These are phyloP conservation scores for Scheffersomyces illinoinensis DNA, from an alignment of 1,139 yeast genomes.

Conservation along the genomic window DNA sequence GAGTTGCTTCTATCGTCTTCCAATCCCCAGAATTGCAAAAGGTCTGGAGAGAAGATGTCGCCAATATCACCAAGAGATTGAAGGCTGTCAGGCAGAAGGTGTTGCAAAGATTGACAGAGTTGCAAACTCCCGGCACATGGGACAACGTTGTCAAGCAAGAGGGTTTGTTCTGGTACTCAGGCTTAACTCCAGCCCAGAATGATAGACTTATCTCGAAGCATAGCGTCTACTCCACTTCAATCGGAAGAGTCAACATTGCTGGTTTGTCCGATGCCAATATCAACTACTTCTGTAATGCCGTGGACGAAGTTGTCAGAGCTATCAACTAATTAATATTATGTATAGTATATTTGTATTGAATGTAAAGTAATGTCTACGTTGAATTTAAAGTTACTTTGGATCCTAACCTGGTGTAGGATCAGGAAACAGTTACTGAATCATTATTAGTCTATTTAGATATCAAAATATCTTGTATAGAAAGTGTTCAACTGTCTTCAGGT, in stretches of 20 bases:
- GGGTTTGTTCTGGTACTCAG: slow-evolving; percentile 49
- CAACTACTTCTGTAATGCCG: slow-evolving; percentile 34
- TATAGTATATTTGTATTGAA: neutral
- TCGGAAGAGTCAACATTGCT: slow-evolving; percentile 47
- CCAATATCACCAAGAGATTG: slow-evolving; percentile 29
- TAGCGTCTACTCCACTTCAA: slow-evolving; percentile 37
- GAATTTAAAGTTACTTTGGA: neutral
- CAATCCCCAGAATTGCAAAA: slow-evolving; percentile 22
- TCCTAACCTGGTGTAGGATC: neutral
- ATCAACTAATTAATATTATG: slow-evolving; percentile 5
- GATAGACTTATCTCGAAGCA: slow-evolving; percentile 29
- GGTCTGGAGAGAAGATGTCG: slow-evolving; percentile 39
- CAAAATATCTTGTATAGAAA: neutral
- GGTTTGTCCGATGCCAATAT: slow-evolving; percentile 40
- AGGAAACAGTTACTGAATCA: neutral
- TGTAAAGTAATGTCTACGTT: neutral
- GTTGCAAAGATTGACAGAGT: slow-evolving; percentile 25
- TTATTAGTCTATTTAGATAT: neutral
- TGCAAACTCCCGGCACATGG: slow-evolving; percentile 48
- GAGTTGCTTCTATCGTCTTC: slow-evolving; percentile 34
- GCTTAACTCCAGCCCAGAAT: slow-evolving; percentile 35
- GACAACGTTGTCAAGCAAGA: slow-evolving; percentile 33
- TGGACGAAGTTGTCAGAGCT: slow-evolving; percentile 40
- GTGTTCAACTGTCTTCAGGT: neutral
- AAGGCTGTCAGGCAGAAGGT: slow-evolving; percentile 28